Base-by-base conservation (phyloP, 2,329 filamentous ascomycete genomes). In the Microcyclosporella mali region DNA sequence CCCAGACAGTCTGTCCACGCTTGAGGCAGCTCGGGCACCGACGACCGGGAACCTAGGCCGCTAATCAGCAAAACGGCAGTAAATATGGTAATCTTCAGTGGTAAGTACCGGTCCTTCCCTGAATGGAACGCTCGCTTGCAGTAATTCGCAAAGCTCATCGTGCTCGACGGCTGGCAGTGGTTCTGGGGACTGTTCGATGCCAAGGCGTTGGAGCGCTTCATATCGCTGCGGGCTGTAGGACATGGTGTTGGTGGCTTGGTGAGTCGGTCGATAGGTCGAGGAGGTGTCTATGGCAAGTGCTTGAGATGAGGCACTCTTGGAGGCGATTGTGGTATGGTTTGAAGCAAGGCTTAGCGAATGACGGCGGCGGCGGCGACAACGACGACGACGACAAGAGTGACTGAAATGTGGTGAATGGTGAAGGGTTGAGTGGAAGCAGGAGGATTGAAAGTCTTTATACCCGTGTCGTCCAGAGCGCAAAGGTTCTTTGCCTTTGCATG, bases 1-100 rank as follows among this genome's bases (percentile, higher is more conserved):
- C 62, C 59, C 58, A 64, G 27, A 60, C 46, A 2, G 59, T 59
- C 40, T 55, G 43, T 17, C 61, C 61, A 38, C 53, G 53, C 11
- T 43, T 25, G 16, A 56, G 46, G 43, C 61, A 65, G n/a, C 33
- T 46, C 9, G 56, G 59, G 45, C 62, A 65, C 15, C 52, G 49
- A 15, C 52, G 49, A 17, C 61, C 60, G 11, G 61, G 62, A 8
- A 63, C 56, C 62, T 65, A 28, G 8, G 12, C 16, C 27, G 32
- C 15, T 41, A 37, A 33, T 39, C 16, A 21, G 30, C 21, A 36
- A 14, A 14, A 32, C 16, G 36, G 14, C 17, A 39, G 33, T 17
- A 30, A 15, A 14, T 17, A 11, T 34, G 11, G 25, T 18, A 25
- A 42, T 9, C 25, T 31, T 37, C 19, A 25, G 16, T 12, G 19